Conservation (phyloP, 192 early-diverging fungal species). For the Backusella circina region DNA sequence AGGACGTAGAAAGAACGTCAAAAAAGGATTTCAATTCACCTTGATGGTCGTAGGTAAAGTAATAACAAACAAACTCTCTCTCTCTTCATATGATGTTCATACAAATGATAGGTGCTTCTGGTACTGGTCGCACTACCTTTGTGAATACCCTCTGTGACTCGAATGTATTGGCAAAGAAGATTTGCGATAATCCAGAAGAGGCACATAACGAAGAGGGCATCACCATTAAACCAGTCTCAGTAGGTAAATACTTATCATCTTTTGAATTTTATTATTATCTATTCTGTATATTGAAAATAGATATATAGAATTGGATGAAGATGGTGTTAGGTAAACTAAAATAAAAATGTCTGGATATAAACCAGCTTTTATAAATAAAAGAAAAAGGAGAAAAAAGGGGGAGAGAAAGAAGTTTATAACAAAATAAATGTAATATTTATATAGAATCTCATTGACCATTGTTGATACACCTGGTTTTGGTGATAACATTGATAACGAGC, state of each 20-base stretch:
- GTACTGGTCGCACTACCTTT: slow-evolving; percentile 98
- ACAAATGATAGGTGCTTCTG: slow-evolving; percentile 69
- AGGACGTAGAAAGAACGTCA: slow-evolving; percentile 87
- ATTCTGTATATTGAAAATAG: neutral
- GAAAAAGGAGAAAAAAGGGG: neutral
- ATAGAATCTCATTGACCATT: slow-evolving; percentile 85
- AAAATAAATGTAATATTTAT: neutral
- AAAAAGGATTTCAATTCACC: slow-evolving; percentile 96
- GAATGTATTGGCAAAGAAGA: slow-evolving; percentile 63
- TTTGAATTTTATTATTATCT: neutral
- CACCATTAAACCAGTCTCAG: slow-evolving; percentile 83
- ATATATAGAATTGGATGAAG: slow-evolving; percentile 86
- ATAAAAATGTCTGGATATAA: neutral
- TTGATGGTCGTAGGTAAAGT: slow-evolving; percentile 91
- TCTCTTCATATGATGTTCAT: too few species aligned
- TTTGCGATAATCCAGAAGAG: slow-evolving; percentile 62
- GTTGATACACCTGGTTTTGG: slow-evolving; percentile 99
- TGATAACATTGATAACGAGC: slow-evolving; percentile 94
- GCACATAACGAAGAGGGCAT: slow-evolving; percentile 88
- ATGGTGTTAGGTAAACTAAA: slow-evolving; percentile 83
- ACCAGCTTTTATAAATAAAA: neutral
- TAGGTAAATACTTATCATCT: slow-evolving; percentile 29
- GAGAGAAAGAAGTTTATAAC: neutral
- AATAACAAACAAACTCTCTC: too few species aligned
- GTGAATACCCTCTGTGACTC: slow-evolving; percentile 96